Evolutionary conservation across 352 stramenopile species (phyloP), one percentile per base, ranked within the genome.

Genomic region (Globisporangium okanoganense): DNA sequence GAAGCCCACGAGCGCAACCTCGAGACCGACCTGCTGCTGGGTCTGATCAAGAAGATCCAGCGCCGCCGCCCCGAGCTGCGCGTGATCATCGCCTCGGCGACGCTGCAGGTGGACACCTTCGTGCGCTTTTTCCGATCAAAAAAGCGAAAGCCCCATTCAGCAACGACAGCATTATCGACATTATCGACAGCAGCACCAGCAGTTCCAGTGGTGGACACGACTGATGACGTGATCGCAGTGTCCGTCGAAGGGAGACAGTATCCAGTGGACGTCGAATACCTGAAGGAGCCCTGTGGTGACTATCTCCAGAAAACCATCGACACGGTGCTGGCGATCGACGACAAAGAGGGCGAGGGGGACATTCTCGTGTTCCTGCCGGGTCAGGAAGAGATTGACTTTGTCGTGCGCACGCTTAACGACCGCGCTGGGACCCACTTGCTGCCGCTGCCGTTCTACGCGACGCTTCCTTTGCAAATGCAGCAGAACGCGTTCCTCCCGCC

Each of bases 21-120:
- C 9, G 90, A 98, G 72, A 97, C 87, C 9, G 95, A 98, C 75
- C 72, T 97, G 31, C 67, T 99, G 54, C 76, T 98, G 24, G 95
- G 96, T 6, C 64, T 98, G n/a, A 80, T 98, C 35, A 98, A 98
- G 71, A 98, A 98, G 72, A 98, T 98, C 72, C 80, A 96, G 33
- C 75, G 85, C 60, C 89, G 90, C 61, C 78, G 93, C 31, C 83
- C 72, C 0, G 84, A 97, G 62, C 75, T 98, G 50, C 75, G 95
- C 25, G 76, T 98, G 35, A 86, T 94, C 52, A 88, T 94, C 54
- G 85, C 82, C 20, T 94, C 85, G 6, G 85, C 85, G 38, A 91
- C 85, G 20, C 67, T 94, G 49, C 77, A 94, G 25, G 80, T 94
- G 1, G 75, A 98, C 63, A 83, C 81, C 3, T 97, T 98, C 59